Base-by-base conservation (phyloP, 1,139 yeast genomes). In the Insectozyma bohioensis region DNA sequence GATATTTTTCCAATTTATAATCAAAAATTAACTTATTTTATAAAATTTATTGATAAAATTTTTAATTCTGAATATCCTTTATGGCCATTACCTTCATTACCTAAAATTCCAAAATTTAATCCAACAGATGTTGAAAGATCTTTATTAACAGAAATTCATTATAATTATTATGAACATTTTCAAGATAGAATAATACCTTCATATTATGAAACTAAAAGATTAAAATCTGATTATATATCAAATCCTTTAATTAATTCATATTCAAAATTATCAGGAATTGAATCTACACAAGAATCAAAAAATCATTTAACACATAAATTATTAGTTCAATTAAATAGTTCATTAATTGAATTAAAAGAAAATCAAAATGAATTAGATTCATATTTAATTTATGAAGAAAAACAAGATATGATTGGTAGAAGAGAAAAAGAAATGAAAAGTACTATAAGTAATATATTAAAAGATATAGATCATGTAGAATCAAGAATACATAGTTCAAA, bases 71-170 rank as follows among this genome's bases (percentile, higher is more conserved):
- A 54, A 13, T 36, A 37, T 21, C 70, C 73, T 4, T 48, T 54
- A 12, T 88, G 95, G 95, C 95, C 95, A 2, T 62, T 90, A 30
- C 94, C 95, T 0, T 85, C 82, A 30, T 62, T 85, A 41, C 76
- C 87, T 2, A 52, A 67, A 1, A 78, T 87, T 5, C 80, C 81
- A 2, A 67, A 65, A 30, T 87, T 77, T 50, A 72, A 73, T 3
- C 71, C 88, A 1, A 63, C 67, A 41, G 95, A 85, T 54, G 95
- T 87, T 13, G 95, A 86, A 52, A 72, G 78, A 44, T 81, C 94
- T 0, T 60, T 87, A 36, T 61, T 86, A 31, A 83, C 92, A 0
- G 95, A 87, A 51, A 95, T 85, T 2, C 79, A 74, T 37, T 81
- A 68, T 49, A 78, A 72, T 46, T 75, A 72, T 47, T 12, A 5